Evolutionary conservation across 2,329 filamentous ascomycete genomes (phyloP).

Genomic region (Fonsecaea multimorphosa): DNA sequence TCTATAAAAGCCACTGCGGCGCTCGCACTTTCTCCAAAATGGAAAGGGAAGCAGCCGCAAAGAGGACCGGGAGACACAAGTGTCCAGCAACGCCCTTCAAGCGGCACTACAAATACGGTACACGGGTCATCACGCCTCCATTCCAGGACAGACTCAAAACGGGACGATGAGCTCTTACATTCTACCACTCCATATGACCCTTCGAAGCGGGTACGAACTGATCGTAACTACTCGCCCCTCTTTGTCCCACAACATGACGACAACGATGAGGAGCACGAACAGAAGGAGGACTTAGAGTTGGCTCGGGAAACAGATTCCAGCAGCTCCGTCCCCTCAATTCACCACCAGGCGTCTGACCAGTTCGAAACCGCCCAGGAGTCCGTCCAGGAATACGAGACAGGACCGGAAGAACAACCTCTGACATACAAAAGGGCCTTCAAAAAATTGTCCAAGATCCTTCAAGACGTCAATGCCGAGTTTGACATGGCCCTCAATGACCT

Average conservation of each 20-base stretch:
- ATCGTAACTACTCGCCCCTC: slow-evolving; percentile 8
- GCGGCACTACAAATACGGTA: slow-evolving; percentile 10
- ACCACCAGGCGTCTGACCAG: slow-evolving; percentile 5
- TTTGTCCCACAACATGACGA: slow-evolving; percentile 20
- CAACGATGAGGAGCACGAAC: slow-evolving; percentile 6
- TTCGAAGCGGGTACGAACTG: neutral
- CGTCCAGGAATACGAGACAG: slow-evolving; percentile 30
- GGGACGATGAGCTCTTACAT: neutral
- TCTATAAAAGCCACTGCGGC: slow-evolving; percentile 7
- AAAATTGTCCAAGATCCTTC: too few species aligned
- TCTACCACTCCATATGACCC: neutral
- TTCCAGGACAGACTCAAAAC: slow-evolving; percentile 10
- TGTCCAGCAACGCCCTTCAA: slow-evolving; percentile 12
- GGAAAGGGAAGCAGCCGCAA: slow-evolving; percentile 9
- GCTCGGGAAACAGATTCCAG: slow-evolving; percentile 2
- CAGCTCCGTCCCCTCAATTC: neutral
- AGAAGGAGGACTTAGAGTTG: neutral
- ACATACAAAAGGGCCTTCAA: too few species aligned
- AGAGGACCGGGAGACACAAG: slow-evolving; percentile 11
- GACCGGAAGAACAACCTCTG: slow-evolving; percentile 18
- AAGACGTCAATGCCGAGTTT: slow-evolving; percentile 7
- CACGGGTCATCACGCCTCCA: neutral
- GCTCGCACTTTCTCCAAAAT: slow-evolving; percentile 10
- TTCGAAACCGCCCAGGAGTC: slow-evolving; percentile 32
- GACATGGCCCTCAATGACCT: slow-evolving; percentile 36